A percentile compares a stretch with the other conserved stretches of the same genome.
Evolutionary conservation across 768 basidiomycete genomes (phyloP).

Genomic region (Chalciporus sphaerocephalus): DNA sequence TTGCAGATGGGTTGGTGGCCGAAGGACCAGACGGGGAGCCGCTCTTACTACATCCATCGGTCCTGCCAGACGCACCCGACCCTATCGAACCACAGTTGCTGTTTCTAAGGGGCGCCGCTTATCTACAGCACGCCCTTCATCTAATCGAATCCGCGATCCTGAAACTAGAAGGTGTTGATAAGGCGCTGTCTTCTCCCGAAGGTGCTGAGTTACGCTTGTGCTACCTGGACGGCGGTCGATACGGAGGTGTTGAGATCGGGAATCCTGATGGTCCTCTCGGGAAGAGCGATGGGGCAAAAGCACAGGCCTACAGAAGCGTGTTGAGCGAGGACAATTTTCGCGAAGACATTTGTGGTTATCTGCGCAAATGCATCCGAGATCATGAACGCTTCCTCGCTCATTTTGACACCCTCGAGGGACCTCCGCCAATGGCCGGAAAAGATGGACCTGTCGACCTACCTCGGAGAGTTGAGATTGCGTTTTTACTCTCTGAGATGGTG

Average conservation of each 20-base stretch:
- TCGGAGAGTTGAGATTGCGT: conserved; percentile 60
- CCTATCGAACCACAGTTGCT: conserved; percentile 82
- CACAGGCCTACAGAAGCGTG: conserved; percentile 56
- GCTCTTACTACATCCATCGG: conserved; percentile 62
- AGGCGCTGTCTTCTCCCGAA: conserved; percentile 49
- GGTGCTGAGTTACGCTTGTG: conserved; percentile 75
- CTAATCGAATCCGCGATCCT: conserved; percentile 72
- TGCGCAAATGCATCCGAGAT: conserved; percentile 77
- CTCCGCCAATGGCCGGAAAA: conserved; percentile 12
- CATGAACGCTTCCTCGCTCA: conserved; percentile 81
- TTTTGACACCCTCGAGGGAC: conserved; percentile 69
- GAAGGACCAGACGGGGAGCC: conserved; percentile 51
- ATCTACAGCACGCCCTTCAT: conserved; percentile 73
- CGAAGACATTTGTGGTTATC: conserved; percentile 53
- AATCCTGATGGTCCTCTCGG: conserved; percentile 78
- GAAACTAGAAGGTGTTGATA: conserved; percentile 63
- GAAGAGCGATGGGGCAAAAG: conserved; percentile 50
- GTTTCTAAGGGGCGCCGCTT: conserved; percentile 79
- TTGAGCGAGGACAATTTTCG: conserved; percentile 54
- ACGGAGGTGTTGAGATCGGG: conserved; percentile 83
- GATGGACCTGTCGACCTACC: conserved; percentile 38
- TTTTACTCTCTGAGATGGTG: conserved; percentile 60
- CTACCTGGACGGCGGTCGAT: conserved; percentile 68
- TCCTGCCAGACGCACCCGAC: conserved; percentile 74
- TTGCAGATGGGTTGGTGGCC: conserved; percentile 36